Evolutionary conservation across 2,329 filamentous ascomycete species (phyloP), one percentile per base, ranked within the genome.

Genomic region (Colletotrichum incanum): DNA sequence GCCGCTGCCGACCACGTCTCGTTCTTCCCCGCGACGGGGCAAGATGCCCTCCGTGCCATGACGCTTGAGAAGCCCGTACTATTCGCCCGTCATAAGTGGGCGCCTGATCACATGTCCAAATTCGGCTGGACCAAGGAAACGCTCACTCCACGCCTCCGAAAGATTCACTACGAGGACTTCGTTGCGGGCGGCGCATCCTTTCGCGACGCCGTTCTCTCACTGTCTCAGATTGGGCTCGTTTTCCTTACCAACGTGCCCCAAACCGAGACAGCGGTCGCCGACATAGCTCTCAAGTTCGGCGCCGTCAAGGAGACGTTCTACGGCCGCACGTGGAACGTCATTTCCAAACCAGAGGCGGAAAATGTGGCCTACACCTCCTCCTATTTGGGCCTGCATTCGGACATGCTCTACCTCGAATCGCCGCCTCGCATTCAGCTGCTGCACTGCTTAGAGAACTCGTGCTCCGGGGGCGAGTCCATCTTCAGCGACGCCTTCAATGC

Each of bases 351-450:
- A 1, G 81, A 94, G 67, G 94, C 95, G 31, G 95, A 96, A 79
- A 98, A 98, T 79, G 93, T 98, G 5, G 96, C 96, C 12, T 95
- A 98, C 83, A 98, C 96, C 1, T 92, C 89, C 78, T 88, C 92
- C 60, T 92, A 92, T 78, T 90, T 98, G 1, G 94, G 93, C 20
- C 91, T 98, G 59, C 96, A 99, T 83, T 96, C 98, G 90, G 96
- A 98, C 80, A 88, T 98, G 50, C 87, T 98, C 67, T 98, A 98
- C 83, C 92, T 96, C 82, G 84, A 88, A 18, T 89, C 94, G 62
- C 91, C 94, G 3, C 96, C 96, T 0, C 91, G 92, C 41, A 90
- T 96, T 63, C 96, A 99, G 82, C 85, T 98, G 31, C 89, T 98
- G 5, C 96, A 98, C 83, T 98, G 95, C 78, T 86, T 98, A 52